phyloP scores from a whole-genome alignment of 2,329 filamentous ascomycete species.

The Mycosphaerelloides madeirae region DNA sequence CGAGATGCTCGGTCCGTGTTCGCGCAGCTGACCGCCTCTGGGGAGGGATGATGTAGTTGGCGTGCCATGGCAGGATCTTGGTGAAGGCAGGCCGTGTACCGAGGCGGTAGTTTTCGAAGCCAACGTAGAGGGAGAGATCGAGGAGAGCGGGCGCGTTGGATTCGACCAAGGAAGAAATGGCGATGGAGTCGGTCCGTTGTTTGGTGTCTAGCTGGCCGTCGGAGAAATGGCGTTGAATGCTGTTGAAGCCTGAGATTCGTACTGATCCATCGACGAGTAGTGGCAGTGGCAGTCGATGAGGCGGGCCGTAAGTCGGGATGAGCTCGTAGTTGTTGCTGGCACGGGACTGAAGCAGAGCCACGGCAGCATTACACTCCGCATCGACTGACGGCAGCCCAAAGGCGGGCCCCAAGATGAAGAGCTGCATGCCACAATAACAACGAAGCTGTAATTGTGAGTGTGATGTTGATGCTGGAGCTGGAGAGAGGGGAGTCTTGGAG shows the following conservation, averaged over 20 bases:
- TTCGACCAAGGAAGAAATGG: conserved; percentile 55
- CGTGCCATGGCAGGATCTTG: conserved; percentile 73
- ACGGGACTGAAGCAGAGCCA: conserved; percentile 67
- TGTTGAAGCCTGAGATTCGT: conserved; percentile 58
- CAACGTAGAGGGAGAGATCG: conserved; percentile 84
- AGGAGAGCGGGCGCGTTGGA: conserved; percentile 71
- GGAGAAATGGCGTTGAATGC: conserved; percentile 56
- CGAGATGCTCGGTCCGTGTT: conserved; percentile 54
- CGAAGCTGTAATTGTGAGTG: too few relatives aligned
- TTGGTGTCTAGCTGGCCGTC: conserved; percentile 10
- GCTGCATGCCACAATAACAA: too few relatives aligned
- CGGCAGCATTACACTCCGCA: conserved; percentile 77
- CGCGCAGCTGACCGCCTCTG: conserved; percentile 66
- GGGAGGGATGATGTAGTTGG: conserved; percentile 81
- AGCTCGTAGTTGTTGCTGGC: conserved; percentile 58
- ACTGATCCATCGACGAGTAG: conserved; percentile 49
- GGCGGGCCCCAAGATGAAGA: conserved; percentile 87
- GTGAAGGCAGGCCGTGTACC: conserved; percentile 77
- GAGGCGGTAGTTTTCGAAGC: conserved; percentile 77
- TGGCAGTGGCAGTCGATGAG: conserved; percentile 26
- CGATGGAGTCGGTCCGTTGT: conserved; percentile 39
- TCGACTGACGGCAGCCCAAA: conserved; percentile 89
- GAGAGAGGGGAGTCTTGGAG: too few relatives aligned
- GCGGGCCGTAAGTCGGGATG: conserved; percentile 52
- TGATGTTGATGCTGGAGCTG: too few relatives aligned